These are phyloP conservation scores for Pythium sukuiense DNA, from an alignment of 352 stramenopile species.

Conservation along the genomic window DNA sequence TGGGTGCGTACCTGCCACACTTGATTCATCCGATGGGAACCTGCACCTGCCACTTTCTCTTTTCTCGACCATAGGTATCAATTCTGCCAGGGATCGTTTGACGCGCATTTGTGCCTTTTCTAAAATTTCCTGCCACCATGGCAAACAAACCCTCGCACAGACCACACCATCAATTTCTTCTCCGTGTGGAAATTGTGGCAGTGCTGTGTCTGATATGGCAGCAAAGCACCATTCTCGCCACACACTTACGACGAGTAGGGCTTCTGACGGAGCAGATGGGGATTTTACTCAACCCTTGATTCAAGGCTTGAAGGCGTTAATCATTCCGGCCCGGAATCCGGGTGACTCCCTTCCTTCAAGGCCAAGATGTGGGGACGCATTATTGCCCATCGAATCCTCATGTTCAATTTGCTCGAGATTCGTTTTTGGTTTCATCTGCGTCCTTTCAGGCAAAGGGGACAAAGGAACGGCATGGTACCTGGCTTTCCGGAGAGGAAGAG, in stretches of 20 bases:
- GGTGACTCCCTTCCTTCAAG: too few relatives aligned
- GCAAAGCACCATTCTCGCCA: background rate
- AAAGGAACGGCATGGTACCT: background rate
- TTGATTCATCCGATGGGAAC: constrained; percentile 15
- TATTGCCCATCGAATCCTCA: background rate
- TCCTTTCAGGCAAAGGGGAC: background rate
- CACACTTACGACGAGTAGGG: background rate
- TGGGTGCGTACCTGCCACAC: constrained; percentile 9
- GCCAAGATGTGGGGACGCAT: background rate
- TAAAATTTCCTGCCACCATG: background rate
- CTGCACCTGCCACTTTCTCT: constrained; percentile 15
- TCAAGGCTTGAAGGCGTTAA: background rate
- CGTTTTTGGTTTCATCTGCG: constrained; percentile 4
- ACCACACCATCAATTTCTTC: background rate
- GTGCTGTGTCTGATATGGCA: background rate
- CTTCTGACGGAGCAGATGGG: background rate
- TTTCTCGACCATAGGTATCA: constrained; percentile 20
- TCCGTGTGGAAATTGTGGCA: too few relatives aligned
- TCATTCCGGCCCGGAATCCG: background rate
- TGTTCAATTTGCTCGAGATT: constrained; percentile 5
- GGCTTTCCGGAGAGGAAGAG: background rate
- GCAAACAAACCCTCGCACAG: background rate
- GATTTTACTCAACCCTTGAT: background rate
- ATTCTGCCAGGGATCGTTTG: constrained; percentile 6
- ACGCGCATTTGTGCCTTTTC: background rate